A percentile compares a stretch with the other conserved stretches of the same genome.
These are phyloP conservation scores for Fusarium sp. DNA, from an alignment of 2,329 filamentous ascomycete species.

Conservation along the genomic window DNA sequence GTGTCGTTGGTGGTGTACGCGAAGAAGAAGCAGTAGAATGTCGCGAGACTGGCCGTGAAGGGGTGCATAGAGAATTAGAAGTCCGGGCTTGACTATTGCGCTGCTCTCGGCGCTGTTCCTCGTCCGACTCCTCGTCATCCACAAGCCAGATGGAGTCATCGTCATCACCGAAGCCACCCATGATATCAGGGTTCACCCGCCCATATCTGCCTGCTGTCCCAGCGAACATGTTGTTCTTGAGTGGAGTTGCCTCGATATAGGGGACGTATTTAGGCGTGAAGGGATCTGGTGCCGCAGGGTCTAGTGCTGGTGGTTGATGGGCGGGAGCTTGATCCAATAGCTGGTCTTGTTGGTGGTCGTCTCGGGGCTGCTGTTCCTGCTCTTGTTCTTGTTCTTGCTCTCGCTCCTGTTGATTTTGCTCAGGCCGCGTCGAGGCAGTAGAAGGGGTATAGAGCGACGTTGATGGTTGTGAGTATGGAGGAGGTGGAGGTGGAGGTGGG, in stretches of 20 bases:
- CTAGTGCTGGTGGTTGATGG: background rate
- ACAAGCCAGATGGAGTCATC: slow-evolving; percentile 46
- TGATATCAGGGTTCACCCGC: slow-evolving; percentile 47
- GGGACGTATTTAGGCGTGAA: slow-evolving; percentile 37
- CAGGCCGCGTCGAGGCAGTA: background rate
- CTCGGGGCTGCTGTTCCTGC: background rate
- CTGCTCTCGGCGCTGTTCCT: slow-evolving; percentile 11
- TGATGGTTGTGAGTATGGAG: slow-evolving; percentile 5
- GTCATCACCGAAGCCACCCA: slow-evolving; percentile 48
- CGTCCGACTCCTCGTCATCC: slow-evolving; percentile 45
- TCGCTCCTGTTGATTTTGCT: background rate
- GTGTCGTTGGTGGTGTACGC: background rate
- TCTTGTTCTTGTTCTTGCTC: background rate
- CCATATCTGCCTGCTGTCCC: slow-evolving; percentile 43
- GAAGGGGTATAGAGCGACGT: slow-evolving; percentile 6
- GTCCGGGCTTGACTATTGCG: background rate
- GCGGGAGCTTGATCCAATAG: background rate
- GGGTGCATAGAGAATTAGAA: background rate
- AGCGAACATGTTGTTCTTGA: slow-evolving; percentile 46
- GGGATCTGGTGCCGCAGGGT: slow-evolving; percentile 9
- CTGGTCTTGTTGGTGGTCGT: background rate
- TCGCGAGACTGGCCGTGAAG: slow-evolving; percentile 20
- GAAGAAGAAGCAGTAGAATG: slow-evolving; percentile 24
- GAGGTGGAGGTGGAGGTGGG: background rate
- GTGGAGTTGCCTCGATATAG: slow-evolving; percentile 39